Base-by-base conservation (phyloP, 345 rosid genomes). In the Iberis pinnata region DNA sequence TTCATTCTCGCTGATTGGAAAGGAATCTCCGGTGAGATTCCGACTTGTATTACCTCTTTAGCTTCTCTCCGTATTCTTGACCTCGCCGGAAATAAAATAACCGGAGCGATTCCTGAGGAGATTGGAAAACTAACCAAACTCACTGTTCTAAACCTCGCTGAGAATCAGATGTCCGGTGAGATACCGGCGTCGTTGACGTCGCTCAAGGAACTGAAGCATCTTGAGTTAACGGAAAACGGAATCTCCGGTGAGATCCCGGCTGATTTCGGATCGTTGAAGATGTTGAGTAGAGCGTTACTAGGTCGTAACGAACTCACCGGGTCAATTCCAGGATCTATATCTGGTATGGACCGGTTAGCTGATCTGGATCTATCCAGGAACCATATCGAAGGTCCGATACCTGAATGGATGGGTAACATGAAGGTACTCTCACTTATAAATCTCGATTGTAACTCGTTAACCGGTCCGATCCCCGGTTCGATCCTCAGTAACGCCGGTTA, bases 1-100 rank as follows among this genome's bases (percentile, higher is more conserved):
- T 45, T 87, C 22, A 67, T 74, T 18, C 70, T 84, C 24, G 96
- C 98, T 10, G 96, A 90, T 72, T 86, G 95, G 96, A 89, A 80
- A 59, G 98, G 76, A 7, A 76, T 90, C 64, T 51, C 87, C 42
- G 92, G 96, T 2, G 69, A 70, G 65, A 71, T 90, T 18, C 98
- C 98, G 0, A 16, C 64, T 0, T 90, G 98, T 65, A 20, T 87
- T 9, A 62, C 68, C 20, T 72, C 95, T 2, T 54, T 90, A n/a
- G 54, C 73, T 2, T 73, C 82, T 17, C 84, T 90, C 12, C 84
- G 89, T 33, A 71, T 87, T 44, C 71, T 90, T 13, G 98, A 90
- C 57, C 82, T 90, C 12, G 68, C 81, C 26, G 98, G 98, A 0
- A 90, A 90, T 50, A 65, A 57, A 43, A 18, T 90, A 24, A 79